These are phyloP conservation scores for Vaccinium myrtillus DNA, from an alignment of 148 eudicot genomes.

Conservation along the genomic window DNA sequence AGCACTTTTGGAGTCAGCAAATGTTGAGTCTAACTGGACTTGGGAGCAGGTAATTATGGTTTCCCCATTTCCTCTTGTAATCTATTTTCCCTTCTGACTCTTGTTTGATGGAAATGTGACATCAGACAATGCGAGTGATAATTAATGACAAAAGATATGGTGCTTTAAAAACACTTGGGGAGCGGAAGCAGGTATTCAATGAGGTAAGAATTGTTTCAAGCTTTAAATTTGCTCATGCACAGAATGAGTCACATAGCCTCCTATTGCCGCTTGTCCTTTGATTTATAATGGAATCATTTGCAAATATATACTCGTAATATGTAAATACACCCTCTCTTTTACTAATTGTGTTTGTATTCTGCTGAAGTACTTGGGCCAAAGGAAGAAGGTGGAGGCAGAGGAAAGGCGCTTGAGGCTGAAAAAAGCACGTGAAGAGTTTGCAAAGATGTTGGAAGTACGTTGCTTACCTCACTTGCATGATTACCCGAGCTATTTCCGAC, in stretches of 20 bases:
- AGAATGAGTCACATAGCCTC: background rate
- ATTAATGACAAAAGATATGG: slow-evolving; percentile 92
- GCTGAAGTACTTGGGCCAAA: slow-evolving; percentile 81
- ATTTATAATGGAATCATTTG: background rate
- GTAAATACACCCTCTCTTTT: background rate
- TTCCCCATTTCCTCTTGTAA: background rate
- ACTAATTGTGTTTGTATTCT: slow-evolving; percentile 14
- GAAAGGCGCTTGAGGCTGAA: slow-evolving; percentile 89
- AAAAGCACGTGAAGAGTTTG: slow-evolving; percentile 90
- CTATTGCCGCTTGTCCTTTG: background rate
- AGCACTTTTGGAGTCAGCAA: slow-evolving; percentile 77
- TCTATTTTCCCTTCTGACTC: slow-evolving; percentile 14
- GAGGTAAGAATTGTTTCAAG: slow-evolving; percentile 54
- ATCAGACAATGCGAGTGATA: slow-evolving; percentile 92
- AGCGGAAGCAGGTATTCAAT: slow-evolving; percentile 93
- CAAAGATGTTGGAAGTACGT: slow-evolving; percentile 92
- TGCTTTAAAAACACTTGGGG: slow-evolving; percentile 90
- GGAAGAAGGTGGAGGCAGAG: slow-evolving; percentile 93
- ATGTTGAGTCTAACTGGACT: slow-evolving; percentile 92
- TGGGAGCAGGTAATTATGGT: slow-evolving; percentile 84
- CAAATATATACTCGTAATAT: background rate
- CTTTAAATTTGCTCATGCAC: background rate
- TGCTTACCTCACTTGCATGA: slow-evolving; percentile 13
- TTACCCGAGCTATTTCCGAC: background rate
- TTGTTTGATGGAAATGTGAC: slow-evolving; percentile 18